Evolutionary conservation across 768 basidiomycete species (phyloP), one percentile per base, ranked within the genome.

Genomic region (Pleurotus tuoliensis): DNA sequence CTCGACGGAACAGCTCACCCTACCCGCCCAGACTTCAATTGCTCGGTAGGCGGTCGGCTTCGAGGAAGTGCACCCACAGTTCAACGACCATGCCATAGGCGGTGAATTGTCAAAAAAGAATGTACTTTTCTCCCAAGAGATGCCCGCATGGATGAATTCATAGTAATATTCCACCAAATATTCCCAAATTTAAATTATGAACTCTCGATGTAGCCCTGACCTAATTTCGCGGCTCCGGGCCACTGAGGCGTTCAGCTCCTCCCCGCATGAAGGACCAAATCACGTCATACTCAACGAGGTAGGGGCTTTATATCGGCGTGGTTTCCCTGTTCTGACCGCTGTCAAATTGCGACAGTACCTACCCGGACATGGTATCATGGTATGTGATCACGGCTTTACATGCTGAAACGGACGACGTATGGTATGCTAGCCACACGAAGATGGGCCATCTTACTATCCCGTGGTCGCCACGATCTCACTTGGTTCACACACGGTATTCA

Each of bases 331-430:
- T 52, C 27, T 40, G 25, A 41, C 50, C 54, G 9, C 27, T 16
- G 27, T 51, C 38, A 44, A 30, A 38, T 50, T 55, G 38, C 54
- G 41, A 20, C 41, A 90, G 85, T 98, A 98, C 70, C 78, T 84
- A 15, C 82, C 92, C 6, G 92, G 90, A 1, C 93, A 97, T 73
- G 95, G 96, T 9, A 98, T 98, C 58, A 90, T 94, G 82, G 94
- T 94, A 68, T 55, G 75, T 55, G 27, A 34, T 58, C 24, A 41
- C 34, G 22, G 47, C 25, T 55, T 47, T 13, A 41, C 44, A 6
- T 25, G 24, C 5, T 30, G 25, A 25, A 13, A 22, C 16, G 11
- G 39, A 20, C 48, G 34, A 58, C 48, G 8, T 45, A 54, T 58
- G 38, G 41, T 40, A 51, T 38, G 34, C 47, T 69, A 95, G 92